Evolutionary conservation across 192 early-diverging fungal genomes (phyloP), one percentile per base, ranked within the genome.

Genomic region (Lobulomyces angularis): DNA sequence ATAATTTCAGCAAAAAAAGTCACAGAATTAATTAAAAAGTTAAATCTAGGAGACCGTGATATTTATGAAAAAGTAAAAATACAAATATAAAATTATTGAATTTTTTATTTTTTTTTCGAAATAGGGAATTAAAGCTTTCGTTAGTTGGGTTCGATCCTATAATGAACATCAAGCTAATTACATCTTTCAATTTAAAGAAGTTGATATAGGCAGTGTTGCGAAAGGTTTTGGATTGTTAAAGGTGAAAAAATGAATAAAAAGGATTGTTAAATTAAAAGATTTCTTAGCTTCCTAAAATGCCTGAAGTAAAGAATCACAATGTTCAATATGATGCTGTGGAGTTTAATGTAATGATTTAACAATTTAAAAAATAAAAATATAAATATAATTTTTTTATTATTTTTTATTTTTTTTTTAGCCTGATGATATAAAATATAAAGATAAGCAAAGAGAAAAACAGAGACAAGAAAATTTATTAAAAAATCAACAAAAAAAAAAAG

Each of bases 101-200:
- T 36, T 40, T 14, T 14, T 18, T 1, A 14, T 2, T 34, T 14
- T 14, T 11, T 17, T n/a, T 12, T 14, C 16, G 31, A 16, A 32
- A 32, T 74, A 75, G 54, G 73, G 83, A 14, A 75, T 74, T 17
- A 58, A 71, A 48, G 88, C 87, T 0, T 98, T 96, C 59, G 88
- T 91, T 7, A 81, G 79, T 3, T 97, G 77, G 55, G 77, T 91
- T 27, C 80, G 93, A 34, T 72, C 85, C 17, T 98, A 98, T 51
- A 76, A 77, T 4, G 92, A 95, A 41, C 94, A 98, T 55, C 88
- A 93, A 48, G 88, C 88, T 3, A 71, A 56, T 18, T 91, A 80
- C 56, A 98, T 98, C 33, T 98, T 98, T 57, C 68, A 80, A 18
- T 55, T 79, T 23, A 87, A 86, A 42, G 77, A 88, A 46, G 55